These are phyloP conservation scores for Vanderwaltozyma yarrowii DNA, from an alignment of 805 yeast species.

Conservation along the genomic window DNA sequence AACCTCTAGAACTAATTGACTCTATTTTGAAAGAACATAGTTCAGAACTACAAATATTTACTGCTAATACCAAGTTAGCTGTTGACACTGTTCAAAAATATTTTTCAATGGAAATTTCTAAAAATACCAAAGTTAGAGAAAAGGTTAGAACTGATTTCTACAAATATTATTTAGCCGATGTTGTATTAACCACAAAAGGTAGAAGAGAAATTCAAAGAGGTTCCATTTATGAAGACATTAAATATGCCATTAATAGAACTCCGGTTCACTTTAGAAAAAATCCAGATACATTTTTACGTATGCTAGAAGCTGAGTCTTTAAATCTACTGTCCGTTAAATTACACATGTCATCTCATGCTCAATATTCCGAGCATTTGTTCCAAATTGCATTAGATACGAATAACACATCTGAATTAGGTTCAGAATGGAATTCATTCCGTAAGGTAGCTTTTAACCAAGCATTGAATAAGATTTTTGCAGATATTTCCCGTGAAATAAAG, in stretches of 20 bases:
- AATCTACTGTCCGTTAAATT: slow-evolving; percentile 64
- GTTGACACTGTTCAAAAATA: slow-evolving; percentile 63
- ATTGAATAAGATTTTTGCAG: slow-evolving; percentile 52
- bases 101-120: slow-evolving; percentile 68
- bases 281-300: slow-evolving; percentile 79
- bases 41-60: slow-evolving; percentile 32
- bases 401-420: slow-evolving; percentile 64
- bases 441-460: slow-evolving; percentile 56
- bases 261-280: slow-evolving; percentile 60
- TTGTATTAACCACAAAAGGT: slow-evolving; percentile 78
- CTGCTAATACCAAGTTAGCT: slow-evolving; percentile 47
- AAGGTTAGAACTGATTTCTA: slow-evolving; percentile 55
- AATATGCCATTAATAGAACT: slow-evolving; percentile 76
- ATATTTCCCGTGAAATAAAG: slow-evolving; percentile 65
- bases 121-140: slow-evolving; percentile 70
- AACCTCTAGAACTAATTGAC: slow-evolving; percentile 53
- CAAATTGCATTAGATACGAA: slow-evolving; percentile 58
- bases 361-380: slow-evolving; percentile 37
- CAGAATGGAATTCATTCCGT: slow-evolving; percentile 74
- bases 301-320: slow-evolving; percentile 81
- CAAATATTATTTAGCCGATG: slow-evolving; percentile 56
- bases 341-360: slow-evolving; percentile 32
- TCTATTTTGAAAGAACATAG: slow-evolving; percentile 28
- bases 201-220: slow-evolving; percentile 64
- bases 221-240: slow-evolving; percentile 79